These are phyloP conservation scores for Bigelowiella natans DNA, from an alignment of 78 protist genomes.

Conservation along the genomic window DNA sequence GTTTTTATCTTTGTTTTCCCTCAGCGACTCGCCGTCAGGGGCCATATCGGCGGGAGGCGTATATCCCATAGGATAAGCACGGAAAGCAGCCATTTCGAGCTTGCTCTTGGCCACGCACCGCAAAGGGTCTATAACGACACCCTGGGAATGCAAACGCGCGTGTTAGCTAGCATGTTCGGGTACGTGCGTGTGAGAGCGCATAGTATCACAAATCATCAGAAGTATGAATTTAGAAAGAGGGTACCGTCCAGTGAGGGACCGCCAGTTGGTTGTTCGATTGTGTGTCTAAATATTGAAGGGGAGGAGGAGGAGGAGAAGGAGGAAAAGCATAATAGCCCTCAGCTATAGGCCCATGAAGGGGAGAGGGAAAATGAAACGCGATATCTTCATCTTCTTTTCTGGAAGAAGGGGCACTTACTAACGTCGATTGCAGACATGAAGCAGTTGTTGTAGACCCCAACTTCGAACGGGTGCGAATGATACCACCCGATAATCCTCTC, in stretches of 20 bases:
- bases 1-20: not conserved
- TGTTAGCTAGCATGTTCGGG: no score
- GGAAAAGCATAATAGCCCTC: no score
- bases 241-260: not conserved
- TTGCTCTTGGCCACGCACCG: constrained; percentile 1
- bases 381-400: no score
- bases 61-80: not conserved
- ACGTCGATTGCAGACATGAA: constrained; percentile 5
- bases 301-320: not conserved
- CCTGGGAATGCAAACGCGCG: not conserved
- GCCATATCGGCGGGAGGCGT: not conserved
- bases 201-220: no score
- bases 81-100: not conserved
- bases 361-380: no score
- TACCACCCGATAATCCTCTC: constrained; percentile 12
- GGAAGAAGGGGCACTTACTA: not conserved
- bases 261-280: not conserved
- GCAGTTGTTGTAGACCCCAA: not conserved
- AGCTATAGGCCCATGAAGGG: no score
- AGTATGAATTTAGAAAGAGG: no score
- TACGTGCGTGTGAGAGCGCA: no score
- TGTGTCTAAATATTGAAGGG: not conserved
- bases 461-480: constrained; percentile 22
- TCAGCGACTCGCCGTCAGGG: not conserved
- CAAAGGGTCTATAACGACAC: not conserved